Base-by-base conservation (phyloP, 805 yeast genomes). In the Peterozyma xylosa region DNA sequence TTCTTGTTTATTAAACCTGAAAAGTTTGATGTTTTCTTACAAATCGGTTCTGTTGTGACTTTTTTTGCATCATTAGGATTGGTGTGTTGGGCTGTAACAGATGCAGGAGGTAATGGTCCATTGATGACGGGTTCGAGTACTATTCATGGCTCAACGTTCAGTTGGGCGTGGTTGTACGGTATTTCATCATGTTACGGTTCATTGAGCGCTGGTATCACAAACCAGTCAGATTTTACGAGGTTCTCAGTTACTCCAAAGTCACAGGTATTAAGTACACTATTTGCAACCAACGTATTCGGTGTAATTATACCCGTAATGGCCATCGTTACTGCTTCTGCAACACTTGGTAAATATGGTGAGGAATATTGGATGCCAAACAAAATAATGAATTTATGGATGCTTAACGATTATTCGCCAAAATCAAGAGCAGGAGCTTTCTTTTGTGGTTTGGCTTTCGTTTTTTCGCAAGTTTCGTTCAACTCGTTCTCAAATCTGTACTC, bases 391-490 rank as follows among this genome's bases (percentile, higher is more conserved):
- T 54, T 57, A 49, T 72, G 76, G 76, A 37, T 73, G 45, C 45
- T 58, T 9, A 63, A 68, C 37, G 53, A 57, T 42, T 68, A 71
- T 48, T 52, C 60, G 14, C 50, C 66, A 16, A 59, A 55, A 37
- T 56, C 68, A n/a, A 64, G 80, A 43, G 76, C 75, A 27, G 80
- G 70, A 7, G 70, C 72, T 2, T 73, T 74, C 53, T 74, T 68
- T 50, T 58, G 64, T 43, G 73, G 72, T 4, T 47, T 64, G 1
- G 59, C 68, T 3, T 62, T 68, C 43, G 55, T 58, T 11, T 39
- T 60, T 27, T 62, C 70, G 4, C 73, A 69, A 47, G 50, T 69
- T 42, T 57, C 67, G 11, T 64, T 67, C 49, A 67, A 67, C 43
- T 60, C 67, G 18, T 57, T 67, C 15, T 63, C 64, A 36, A 60